Base-by-base conservation (phyloP, 2,329 filamentous ascomycete genomes). In the Cadophora luteo-olivacea region DNA sequence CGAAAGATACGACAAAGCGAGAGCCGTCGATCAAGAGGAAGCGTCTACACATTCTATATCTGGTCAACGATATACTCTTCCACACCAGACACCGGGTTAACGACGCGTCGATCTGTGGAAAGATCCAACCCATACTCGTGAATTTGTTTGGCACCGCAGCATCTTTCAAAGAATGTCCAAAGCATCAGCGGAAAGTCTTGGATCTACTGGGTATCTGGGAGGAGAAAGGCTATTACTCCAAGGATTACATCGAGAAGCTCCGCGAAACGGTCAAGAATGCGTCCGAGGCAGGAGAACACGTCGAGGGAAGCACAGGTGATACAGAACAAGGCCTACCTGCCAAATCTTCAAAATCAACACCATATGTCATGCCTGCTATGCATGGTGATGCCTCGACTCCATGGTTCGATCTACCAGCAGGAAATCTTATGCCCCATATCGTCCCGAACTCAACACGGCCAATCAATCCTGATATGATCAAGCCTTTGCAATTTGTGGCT, bases 361-460 rank as follows among this genome's bases (percentile, higher is more conserved):
- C 91, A 0, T 95, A 88, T 75, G 79, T 91, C 33, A 85, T 97
- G 78, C 94, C 94, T 24, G 84, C 91, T 1, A 87, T 86, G 66
- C 94, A 97, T 77, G 94, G 94, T 51, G 92, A 97, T 76, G 81
- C 85, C 1, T 86, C 87, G 0, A 88, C 86, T 4, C 89, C 91
- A 0, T 97, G 91, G 87, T 92, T 94, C 80, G 93, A 97, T 72
- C 82, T 97, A 0, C 93, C 93, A 0, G 93, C 93, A 1, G 91
- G 89, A 1, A 95, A 92, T 72, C 90, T 94, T 83, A 86, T 97
- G 58, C 91, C 91, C 4, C 90, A 92, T 66, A 88, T 97, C 69
- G 87, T 91, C 49, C 92, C 91, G 4, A 91, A 95, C 76, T 93
- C 91, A 0, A 89, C 88, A 9, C 85, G 87, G 61, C 89, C 93